These are phyloP conservation scores for Geranium brycei DNA, from an alignment of 345 rosid species.

Conservation along the genomic window DNA sequence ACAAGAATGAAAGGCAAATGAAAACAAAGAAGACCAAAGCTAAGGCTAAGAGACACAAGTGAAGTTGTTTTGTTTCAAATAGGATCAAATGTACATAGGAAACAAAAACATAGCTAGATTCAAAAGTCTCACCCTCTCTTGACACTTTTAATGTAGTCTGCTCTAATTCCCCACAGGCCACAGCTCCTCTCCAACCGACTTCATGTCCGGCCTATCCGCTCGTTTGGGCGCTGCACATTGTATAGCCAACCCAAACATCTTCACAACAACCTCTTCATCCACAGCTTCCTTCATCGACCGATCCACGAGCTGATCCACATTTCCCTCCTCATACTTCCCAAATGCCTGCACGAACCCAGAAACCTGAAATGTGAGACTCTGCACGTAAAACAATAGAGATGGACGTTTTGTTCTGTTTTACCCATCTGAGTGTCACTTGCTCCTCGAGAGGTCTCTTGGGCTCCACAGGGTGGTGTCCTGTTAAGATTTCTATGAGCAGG, in stretches of 20 bases:
- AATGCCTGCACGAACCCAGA: slow-evolving; percentile 44
- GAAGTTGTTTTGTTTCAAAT: not conserved
- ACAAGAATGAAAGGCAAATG: too few species aligned
- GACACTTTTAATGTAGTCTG: slow-evolving; percentile 43
- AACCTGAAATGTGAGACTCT: too few species aligned
- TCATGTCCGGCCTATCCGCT: slow-evolving; percentile 76
- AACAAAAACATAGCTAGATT: not conserved
- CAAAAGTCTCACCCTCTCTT: slow-evolving; percentile 10
- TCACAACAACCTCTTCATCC: slow-evolving; percentile 29
- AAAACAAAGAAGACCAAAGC: too few species aligned
- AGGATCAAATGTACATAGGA: not conserved
- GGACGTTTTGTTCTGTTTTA: too few species aligned
- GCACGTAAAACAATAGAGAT: too few species aligned
- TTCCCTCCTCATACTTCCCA: slow-evolving; percentile 50
- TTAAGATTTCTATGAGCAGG: slow-evolving; percentile 66
- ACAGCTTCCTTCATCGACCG: slow-evolving; percentile 46
- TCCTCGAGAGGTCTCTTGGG: slow-evolving; percentile 43
- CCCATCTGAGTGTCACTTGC: slow-evolving; percentile 78
- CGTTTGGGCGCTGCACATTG: slow-evolving; percentile 79
- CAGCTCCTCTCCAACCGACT: slow-evolving; percentile 60
- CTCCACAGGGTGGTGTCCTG: slow-evolving; percentile 90
- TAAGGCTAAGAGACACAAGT: not conserved
- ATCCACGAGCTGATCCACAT: slow-evolving; percentile 43
- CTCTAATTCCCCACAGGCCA: slow-evolving; percentile 87
- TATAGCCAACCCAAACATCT: slow-evolving; percentile 63